Evolutionary conservation across 306 rosid genomes (phyloP).

Genomic region (Prunus davidiana): DNA sequence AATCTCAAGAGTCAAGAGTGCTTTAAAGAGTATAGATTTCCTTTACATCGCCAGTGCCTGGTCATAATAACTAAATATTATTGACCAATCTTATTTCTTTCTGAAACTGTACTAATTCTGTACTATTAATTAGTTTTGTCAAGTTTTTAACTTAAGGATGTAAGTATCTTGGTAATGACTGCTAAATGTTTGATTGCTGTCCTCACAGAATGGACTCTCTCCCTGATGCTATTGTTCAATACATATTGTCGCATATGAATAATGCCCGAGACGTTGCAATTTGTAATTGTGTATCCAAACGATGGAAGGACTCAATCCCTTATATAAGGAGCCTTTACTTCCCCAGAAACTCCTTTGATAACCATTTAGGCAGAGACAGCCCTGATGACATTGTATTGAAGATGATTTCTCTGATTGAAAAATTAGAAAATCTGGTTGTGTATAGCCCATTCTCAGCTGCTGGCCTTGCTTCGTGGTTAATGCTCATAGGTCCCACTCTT

Average conservation of each 20-base stretch:
- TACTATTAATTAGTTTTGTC: not conserved
- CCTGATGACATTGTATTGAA: constrained; percentile 60
- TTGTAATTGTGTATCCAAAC: constrained; percentile 83
- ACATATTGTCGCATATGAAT: constrained; percentile 58
- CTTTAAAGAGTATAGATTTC: not conserved
- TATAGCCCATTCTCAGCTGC: constrained; percentile 70
- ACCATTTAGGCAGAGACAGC: constrained; percentile 28
- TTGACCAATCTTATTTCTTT: not conserved
- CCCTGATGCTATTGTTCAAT: constrained; percentile 83
- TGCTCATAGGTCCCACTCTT: constrained; percentile 51
- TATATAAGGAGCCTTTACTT: constrained; percentile 64
- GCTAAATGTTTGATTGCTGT: constrained; percentile 22
- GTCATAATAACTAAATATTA: not conserved
- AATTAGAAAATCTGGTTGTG: constrained; percentile 72
- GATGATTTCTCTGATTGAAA: constrained; percentile 59
- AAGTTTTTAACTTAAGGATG: no score
- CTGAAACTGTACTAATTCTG: not conserved
- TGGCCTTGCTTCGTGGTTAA: constrained; percentile 86
- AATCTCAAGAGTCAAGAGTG: not conserved
- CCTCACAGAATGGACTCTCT: constrained; percentile 66
- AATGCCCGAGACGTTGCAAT: constrained; percentile 75
- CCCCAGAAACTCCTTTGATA: constrained; percentile 79
- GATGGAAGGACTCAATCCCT: constrained; percentile 71
- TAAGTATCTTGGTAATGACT: not conserved
- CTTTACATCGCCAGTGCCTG: not conserved